A percentile compares a stretch with the other conserved stretches of the same genome.
These are phyloP conservation scores for Saccharomycopsis fibuligera DNA, from an alignment of 805 yeast genomes.

Conservation along the genomic window DNA sequence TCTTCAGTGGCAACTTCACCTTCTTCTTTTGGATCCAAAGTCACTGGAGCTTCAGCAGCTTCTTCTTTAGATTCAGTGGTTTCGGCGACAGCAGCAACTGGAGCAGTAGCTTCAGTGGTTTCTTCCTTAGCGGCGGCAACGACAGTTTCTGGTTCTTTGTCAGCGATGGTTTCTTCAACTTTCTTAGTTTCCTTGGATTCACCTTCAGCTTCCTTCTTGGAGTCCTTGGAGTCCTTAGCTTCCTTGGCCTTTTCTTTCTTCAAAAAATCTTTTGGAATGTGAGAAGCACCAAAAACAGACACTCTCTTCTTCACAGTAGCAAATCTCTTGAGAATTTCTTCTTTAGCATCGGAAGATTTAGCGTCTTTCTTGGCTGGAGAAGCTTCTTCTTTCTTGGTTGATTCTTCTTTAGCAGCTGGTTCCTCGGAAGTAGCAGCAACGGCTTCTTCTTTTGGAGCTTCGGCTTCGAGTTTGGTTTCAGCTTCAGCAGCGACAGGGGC, in stretches of 20 bases:
- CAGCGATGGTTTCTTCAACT: constrained; percentile 17
- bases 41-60: too few relatives aligned
- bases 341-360: neutral
- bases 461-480: constrained; percentile 19
- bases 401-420: constrained; percentile 16
- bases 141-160: constrained; percentile 11
- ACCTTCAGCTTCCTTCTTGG: neutral
- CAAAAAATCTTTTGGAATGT: constrained; percentile 14
- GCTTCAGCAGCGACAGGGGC: constrained; percentile 12
- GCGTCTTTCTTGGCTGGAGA: neutral
- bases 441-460: constrained; percentile 15
- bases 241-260: constrained; percentile 9
- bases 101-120: constrained; percentile 3
- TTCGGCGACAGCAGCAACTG: constrained; percentile 3
- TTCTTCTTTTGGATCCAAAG: too few relatives aligned
- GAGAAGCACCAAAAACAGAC: constrained; percentile 8
- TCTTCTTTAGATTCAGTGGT: constrained; percentile 12
- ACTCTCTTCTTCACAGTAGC: constrained; percentile 15
- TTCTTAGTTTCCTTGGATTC: constrained; percentile 12
- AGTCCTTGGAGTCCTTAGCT: neutral
- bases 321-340: constrained; percentile 11
- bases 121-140: constrained; percentile 5
- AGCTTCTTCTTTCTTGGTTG: constrained; percentile 10
- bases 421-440: constrained; percentile 11
- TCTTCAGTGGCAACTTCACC: constrained; percentile 18